Evolutionary conservation across 2,329 filamentous ascomycete species (phyloP).

Genomic region (Fusarium tjaetaba): DNA sequence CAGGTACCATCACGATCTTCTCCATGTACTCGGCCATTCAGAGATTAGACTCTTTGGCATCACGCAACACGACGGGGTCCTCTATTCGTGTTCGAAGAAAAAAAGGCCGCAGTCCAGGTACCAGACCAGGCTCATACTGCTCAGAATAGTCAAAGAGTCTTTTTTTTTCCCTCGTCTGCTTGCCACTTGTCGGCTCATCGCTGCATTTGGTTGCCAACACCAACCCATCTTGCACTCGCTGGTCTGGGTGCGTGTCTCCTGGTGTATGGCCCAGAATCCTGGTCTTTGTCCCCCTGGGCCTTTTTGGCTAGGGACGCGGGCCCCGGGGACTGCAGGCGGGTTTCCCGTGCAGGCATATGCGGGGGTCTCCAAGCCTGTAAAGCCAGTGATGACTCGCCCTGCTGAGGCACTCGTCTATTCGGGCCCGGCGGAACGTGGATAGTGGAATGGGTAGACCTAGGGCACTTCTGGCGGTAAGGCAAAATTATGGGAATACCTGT

Average conservation of each 20-base stretch:
- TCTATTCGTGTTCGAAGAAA: constrained; percentile 4
- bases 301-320: constrained; percentile 36
- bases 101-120: not conserved
- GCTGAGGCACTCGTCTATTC: constrained; percentile 27
- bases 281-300: constrained; percentile 24
- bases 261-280: constrained; percentile 44
- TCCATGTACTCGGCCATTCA: constrained; percentile 10
- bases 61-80: constrained; percentile 30
- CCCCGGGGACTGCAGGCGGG: constrained; percentile 40
- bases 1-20: constrained; percentile 9
- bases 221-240: constrained; percentile 21
- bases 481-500: constrained; percentile 34
- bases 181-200: constrained; percentile 46
- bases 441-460: constrained; percentile 29
- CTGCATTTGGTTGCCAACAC: constrained; percentile 42
- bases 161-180: constrained; percentile 22
- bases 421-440: constrained; percentile 30
- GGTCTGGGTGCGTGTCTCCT: constrained; percentile 43
- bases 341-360: constrained; percentile 42
- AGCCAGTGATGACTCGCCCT: constrained; percentile 38
- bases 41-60: not conserved
- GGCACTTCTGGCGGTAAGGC: constrained; percentile 29
- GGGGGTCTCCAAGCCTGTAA: constrained; percentile 35
- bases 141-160: not conserved
- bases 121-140: not conserved